Conservation (phyloP, 2,329 filamentous ascomycete species). For the Phaeosphaeriaceae sp. region DNA sequence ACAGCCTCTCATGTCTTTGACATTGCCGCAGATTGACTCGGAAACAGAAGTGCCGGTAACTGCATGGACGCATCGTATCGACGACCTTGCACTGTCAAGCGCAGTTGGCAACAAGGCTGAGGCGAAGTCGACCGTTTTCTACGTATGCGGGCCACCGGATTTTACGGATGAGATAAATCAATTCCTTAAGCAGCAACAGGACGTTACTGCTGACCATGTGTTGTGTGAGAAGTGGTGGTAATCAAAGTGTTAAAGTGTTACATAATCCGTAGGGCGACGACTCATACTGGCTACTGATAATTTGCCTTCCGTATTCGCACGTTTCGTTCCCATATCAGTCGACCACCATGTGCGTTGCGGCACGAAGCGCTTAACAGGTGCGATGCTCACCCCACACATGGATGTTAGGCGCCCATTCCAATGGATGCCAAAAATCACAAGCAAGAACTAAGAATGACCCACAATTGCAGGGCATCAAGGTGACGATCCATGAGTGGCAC, state of each 20-base stretch:
- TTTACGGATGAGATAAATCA: constrained; percentile 58
- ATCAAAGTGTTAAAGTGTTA: neutral
- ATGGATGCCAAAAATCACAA: constrained; percentile 24
- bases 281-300: neutral
- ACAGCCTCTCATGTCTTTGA: constrained; percentile 42
- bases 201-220: constrained; percentile 49
- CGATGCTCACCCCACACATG: constrained; percentile 28
- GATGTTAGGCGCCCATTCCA: constrained; percentile 37
- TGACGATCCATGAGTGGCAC: neutral
- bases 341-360: neutral
- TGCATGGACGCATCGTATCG: constrained; percentile 44
- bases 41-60: constrained; percentile 38
- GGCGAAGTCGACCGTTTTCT: constrained; percentile 50
- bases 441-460: constrained; percentile 7
- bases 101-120: constrained; percentile 47
- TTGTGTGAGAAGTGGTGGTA: constrained; percentile 62
- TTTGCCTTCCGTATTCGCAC: too few species aligned
- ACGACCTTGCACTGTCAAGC: constrained; percentile 47
- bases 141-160: constrained; percentile 56
- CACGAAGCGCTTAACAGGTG: constrained; percentile 27
- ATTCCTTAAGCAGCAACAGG: constrained; percentile 46
- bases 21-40: constrained; percentile 35
- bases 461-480: neutral
- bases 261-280: neutral
- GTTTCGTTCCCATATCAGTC: too few species aligned